Evolutionary conservation across 179 eudicot genomes (phyloP).

Genomic region (Silene coronaria): DNA sequence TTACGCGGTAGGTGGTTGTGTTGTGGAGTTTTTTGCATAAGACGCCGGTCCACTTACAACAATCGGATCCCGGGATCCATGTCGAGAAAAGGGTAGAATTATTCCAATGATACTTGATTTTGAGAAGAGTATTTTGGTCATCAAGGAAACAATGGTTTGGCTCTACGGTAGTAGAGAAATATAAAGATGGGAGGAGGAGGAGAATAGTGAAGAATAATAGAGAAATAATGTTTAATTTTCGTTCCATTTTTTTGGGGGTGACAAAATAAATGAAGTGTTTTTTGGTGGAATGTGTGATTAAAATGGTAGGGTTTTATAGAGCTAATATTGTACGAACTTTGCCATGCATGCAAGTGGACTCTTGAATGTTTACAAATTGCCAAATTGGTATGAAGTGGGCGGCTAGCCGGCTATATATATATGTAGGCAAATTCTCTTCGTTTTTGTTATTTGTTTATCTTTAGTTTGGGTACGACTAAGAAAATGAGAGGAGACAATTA

Average conservation of each 20-base stretch:
- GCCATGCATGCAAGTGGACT: too few species aligned
- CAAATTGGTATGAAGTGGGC: too few species aligned
- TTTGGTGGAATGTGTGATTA: not conserved
- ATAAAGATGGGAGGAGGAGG: slow-evolving; percentile 14
- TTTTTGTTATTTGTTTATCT: too few species aligned
- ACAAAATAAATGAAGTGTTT: not conserved
- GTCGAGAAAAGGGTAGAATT: slow-evolving; percentile 14
- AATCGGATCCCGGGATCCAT: slow-evolving; percentile 24
- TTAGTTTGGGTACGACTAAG: too few species aligned
- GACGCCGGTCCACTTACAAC: slow-evolving; percentile 39
- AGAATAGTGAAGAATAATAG: not conserved
- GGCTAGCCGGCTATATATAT: too few species aligned
- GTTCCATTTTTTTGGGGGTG: not conserved
- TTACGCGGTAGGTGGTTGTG: slow-evolving; percentile 33
- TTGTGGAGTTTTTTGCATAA: slow-evolving; percentile 27
- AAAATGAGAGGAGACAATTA: too few species aligned
- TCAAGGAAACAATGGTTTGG: slow-evolving; percentile 7
- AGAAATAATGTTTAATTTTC: not conserved
- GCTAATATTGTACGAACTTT: too few species aligned
- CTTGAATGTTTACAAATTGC: too few species aligned
- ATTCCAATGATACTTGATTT: slow-evolving; percentile 12
- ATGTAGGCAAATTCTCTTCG: too few species aligned
- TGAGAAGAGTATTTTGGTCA: slow-evolving; percentile 17
- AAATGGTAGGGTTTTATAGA: not conserved
- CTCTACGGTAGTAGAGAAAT: slow-evolving; percentile 3